Evolutionary conservation across 83 land plant genomes (phyloP), one percentile per base, ranked within the genome.

Genomic region (Thuja plicata): DNA sequence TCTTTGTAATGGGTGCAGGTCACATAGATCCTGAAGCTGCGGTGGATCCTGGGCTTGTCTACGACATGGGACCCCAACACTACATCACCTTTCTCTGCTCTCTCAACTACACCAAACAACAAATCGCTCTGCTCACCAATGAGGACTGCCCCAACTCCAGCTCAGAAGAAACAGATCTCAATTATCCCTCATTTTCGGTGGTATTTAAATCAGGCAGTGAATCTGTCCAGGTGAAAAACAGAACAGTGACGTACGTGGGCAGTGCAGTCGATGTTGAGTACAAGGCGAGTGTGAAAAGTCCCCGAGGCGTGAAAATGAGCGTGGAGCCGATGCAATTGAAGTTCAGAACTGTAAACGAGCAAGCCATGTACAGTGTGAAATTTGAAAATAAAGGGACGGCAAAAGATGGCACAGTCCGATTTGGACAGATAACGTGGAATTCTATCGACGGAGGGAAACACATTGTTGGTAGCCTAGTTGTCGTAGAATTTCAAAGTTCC

Each of bases 231-330:
- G 89, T 57, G 80, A 81, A 10, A 17, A 84, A 92, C 19, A 43
- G 97, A 62, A 89, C 80, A 17, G 88, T 89, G 77, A 90, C 92
- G 27, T 76, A 92, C 77, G 93, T 92, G 2, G 54, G 89, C 21
- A 60, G 77, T 5, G 41, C 32, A 17, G 48, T 50, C 0, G 19
- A 84, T 9, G 74, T n/a, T 5, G n/a, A 0, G 32, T 92, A 90
- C 66, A 57, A 46, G 1, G 89, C 79, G 76, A 34, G 15, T 1
- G 45, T 89, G 27, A 54, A 19, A 0, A 80, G 34, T 21, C 90
- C 91, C 0, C 45, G 32, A 0, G 86, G 93, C n/a, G 93, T 93
- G 89, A 78, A 38, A 13, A 89, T 93, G 43, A 57, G n/a, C 10
- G 92, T 91, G 45, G 84, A 85, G 73, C 89, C 91, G 1, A 0